Evolutionary conservation across 2,329 filamentous ascomycete species (phyloP).

Genomic region (Helicocarpus griseus): DNA sequence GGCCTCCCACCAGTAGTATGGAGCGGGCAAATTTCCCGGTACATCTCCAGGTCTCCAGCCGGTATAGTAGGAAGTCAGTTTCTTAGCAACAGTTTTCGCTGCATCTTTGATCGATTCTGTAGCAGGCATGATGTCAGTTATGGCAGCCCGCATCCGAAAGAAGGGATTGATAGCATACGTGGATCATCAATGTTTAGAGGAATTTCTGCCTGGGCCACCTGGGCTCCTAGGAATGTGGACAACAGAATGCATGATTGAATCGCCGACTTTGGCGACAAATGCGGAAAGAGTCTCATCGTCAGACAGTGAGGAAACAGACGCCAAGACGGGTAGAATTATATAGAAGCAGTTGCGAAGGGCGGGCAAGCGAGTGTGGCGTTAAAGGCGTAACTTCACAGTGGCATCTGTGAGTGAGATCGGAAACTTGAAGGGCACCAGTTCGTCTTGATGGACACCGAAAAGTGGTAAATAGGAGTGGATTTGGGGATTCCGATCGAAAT

Average conservation of each 20-base stretch:
- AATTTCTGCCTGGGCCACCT: constrained; percentile 16
- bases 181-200: constrained; percentile 18
- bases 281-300: constrained; percentile 8
- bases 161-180: constrained; percentile 12
- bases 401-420: neutral
- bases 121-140: constrained; percentile 17
- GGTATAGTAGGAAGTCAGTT: constrained; percentile 27
- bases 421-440: neutral
- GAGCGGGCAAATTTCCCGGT: constrained; percentile 24
- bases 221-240: constrained; percentile 14
- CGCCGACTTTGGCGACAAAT: neutral
- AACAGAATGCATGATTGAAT: constrained; percentile 12
- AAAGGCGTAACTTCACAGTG: neutral
- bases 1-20: constrained; percentile 31
- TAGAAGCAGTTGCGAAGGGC: neutral
- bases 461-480: too few species aligned
- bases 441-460: neutral
- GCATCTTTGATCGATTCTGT: constrained; percentile 28
- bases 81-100: constrained; percentile 23
- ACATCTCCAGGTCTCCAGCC: constrained; percentile 24
- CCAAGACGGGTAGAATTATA: neutral
- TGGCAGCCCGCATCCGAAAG: neutral
- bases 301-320: neutral
- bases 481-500: too few species aligned
- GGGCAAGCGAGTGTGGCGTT: neutral